Base-by-base conservation (phyloP, 164 flowering plant genomes). In the Akebia trifoliata region DNA sequence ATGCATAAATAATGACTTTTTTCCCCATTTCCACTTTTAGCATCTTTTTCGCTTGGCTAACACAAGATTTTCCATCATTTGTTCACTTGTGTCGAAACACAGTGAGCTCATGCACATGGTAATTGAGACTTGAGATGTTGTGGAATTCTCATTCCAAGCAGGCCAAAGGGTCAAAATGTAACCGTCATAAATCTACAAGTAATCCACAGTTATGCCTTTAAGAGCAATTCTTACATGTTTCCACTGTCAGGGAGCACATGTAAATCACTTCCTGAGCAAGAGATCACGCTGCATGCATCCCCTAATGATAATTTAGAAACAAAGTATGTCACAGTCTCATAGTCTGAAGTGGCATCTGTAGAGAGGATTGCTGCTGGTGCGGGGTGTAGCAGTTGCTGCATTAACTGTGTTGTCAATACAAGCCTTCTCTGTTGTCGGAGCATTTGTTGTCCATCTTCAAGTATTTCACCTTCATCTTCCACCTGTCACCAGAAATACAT, bases 381-480 rank as follows among this genome's bases (percentile, higher is more conserved):
- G 64, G 95, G 81, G 6, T 61, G 61, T 59, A 91, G 62, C 24
- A 88, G 56, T 44, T 80, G 92, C 67, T 91, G 96, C 82, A 83
- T 76, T 42, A 86, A 79, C 67, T 85, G 84, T 50, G 96, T 83
- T 8, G 90, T 80, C 65, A 74, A 72, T 17, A 76, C 53, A 61
- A 91, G 82, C 72, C 98, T 78, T 72, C 81, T 81, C 58, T 75
- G 76, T 43, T 85, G 69, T 58, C 78, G 74, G 63, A n/a, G n/a
- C n/a, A 60, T 9, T 60, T 69, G 72, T 6, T 6, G 65, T 29
- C 52, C 59, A 61, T 74, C 84, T 57, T 76, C 87, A 61, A 53
- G 26, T 57, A 60, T 40, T 34, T 75, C 85, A 63, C 68, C 51
- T 7, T 76, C 90, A 71, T 76, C 74, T 51, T 69, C 80, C 55